Evolutionary conservation across 306 rosid species (phyloP).

Genomic region (Castanopsis chinensis): DNA sequence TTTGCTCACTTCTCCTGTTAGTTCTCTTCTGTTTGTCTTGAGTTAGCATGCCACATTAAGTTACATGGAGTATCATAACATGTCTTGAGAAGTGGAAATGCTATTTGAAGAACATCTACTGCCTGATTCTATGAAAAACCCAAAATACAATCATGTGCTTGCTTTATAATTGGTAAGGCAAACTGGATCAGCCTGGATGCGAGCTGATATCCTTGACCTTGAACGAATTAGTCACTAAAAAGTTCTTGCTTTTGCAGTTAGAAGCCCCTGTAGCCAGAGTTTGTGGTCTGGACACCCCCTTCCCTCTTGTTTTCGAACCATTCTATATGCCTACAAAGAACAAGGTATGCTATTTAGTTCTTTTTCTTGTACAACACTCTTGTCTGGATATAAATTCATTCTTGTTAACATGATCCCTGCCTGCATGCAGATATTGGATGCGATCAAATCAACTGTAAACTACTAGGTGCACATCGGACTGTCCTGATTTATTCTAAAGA

Average conservation of each 20-base stretch:
- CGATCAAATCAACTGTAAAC: constrained; percentile 78
- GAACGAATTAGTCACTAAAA: not conserved
- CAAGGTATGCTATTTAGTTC: constrained; percentile 47
- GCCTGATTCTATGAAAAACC: not conserved
- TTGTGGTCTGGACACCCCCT: constrained; percentile 95
- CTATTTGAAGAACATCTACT: not conserved
- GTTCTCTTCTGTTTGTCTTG: not conserved
- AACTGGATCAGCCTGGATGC: not conserved
- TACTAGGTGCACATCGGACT: constrained; percentile 31
- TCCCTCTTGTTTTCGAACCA: constrained; percentile 96
- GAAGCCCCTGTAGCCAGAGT: constrained; percentile 94
- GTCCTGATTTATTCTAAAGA: not conserved
- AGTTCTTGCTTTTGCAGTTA: constrained; percentile 45
- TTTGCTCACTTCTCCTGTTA: not conserved
- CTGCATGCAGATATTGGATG: constrained; percentile 85
- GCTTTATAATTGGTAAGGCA: not conserved
- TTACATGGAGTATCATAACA: not conserved
- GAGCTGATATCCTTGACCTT: constrained; percentile 7
- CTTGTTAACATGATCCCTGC: constrained; percentile 19
- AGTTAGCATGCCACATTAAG: not conserved
- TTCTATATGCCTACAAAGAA: constrained; percentile 94
- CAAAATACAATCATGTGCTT: not conserved
- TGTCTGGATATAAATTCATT: not conserved
- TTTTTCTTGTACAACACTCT: not conserved
- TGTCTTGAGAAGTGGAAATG: not conserved